Evolutionary conservation across 345 rosid genomes (phyloP), one percentile per base, ranked within the genome.

Genomic region (Bruguiera sexangula): DNA sequence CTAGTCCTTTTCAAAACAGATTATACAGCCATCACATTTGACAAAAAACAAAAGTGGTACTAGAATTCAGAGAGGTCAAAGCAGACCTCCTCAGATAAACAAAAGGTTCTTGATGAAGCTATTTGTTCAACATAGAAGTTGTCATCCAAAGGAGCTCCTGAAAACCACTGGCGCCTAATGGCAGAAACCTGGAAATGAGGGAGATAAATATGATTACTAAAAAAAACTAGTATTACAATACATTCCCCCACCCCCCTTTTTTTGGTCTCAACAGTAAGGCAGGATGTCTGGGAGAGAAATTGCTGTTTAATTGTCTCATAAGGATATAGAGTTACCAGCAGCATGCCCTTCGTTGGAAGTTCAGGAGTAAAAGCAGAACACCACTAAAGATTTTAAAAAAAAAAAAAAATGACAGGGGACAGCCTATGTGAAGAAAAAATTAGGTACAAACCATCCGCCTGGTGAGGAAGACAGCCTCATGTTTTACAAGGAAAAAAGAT

Each of bases 111-210:
- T 6, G 96, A 78, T 65, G 85, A 64, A 71, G 97, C 89, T 59
- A 93, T 88, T 72, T 86, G 79, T 32, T 67, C 76, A 43, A 67
- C 78, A 80, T 81, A 93, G 22, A 63, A 66, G 65, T 83, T 78
- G 6, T 79, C 84, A 63, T 78, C 84, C 2, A 75, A n/a, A 63
- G 80, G 80, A 52, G 80, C 55, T 68, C 85, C 80, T 73, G 96
- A 84, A 79, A 89, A 89, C 94, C 96, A 89, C 79, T 91, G 96
- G 81, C 90, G 80, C 24, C 91, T 94, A 68, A 91, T 85, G 69
- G 85, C 85, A 71, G 89, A 78, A 36, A 84, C 88, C 98, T 89
- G 67, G 43, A 21, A 60, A 57, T 20, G 53, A 26, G 2, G 6
- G 16, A 48, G 15, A 66, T 26, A 62, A 15, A 67, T 30, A 34